Base-by-base conservation (phyloP, 1,139 yeast species). In the Geotrichum fermentans region DNA sequence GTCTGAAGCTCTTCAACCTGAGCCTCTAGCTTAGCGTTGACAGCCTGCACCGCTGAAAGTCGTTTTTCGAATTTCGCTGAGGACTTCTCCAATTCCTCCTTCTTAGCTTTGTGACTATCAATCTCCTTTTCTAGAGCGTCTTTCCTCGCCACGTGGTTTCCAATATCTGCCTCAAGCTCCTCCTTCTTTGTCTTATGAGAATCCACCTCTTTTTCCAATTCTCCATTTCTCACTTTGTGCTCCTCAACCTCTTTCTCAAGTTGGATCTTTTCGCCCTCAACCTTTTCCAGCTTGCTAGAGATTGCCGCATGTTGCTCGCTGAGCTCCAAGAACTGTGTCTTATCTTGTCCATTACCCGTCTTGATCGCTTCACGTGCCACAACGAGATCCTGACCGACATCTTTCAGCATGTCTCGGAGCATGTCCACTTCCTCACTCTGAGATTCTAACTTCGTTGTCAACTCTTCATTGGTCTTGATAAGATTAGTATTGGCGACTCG, bases 341-440 rank as follows among this genome's bases (percentile, higher is more conserved):
- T 39, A 13, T 14, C 40, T 11, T 29, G 29, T 24, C 32, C 33
- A 8, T 20, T 30, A 8, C 22, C 11, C 8, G 21, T 41, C 29
- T 47, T 41, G 18, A 46, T 34, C 13, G 33, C 22, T 6, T 47
- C 46, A 10, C 42, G 34, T 2, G 50, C 42, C 41, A 37, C 36
- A 11, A 47, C 50, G 8, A 47, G 42, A 11, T 41, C 46, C 14
- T 42, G 44, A 17, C 50, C 50, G 8, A 42, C 43, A 11, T 47
- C 50, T 16, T 20, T 32, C 3, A 47, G 50, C 50, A 47, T 47
- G n/a, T 43, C 50, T n/a, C 34, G 33, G 33, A 47, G 35, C 6
- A 32, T 35, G 7, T 26, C 33, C 8, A 47, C 39, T 28, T 47
- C 50, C 14, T 47, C 50, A 13, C 28, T 16, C 13, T 41, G 41